These are phyloP conservation scores for Boletus tomentosulus DNA, from an alignment of 768 basidiomycete species.

Conservation along the genomic window DNA sequence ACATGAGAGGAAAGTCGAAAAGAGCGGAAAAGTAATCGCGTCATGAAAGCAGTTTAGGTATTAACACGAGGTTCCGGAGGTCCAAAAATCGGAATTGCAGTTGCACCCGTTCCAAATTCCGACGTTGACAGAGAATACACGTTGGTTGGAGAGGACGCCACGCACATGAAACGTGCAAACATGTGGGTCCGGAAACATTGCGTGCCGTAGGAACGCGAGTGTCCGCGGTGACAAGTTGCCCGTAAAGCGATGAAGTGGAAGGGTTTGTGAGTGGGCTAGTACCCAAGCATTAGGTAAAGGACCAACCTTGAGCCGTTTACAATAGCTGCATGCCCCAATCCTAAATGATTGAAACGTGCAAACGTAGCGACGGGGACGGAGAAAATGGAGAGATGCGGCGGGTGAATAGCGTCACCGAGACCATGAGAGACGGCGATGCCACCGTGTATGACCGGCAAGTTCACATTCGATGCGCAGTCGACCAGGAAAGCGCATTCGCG, in stretches of 20 bases:
- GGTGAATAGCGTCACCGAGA: conserved; percentile 9
- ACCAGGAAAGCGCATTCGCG: not conserved
- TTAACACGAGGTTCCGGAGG: conserved; percentile 29
- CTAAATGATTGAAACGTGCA: conserved; percentile 35
- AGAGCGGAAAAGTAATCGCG: not conserved
- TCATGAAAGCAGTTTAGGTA: conserved; percentile 4
- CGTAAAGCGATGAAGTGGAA: conserved; percentile 11
- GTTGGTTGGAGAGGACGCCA: conserved; percentile 2
- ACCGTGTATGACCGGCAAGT: conserved; percentile 3
- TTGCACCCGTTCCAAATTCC: conserved; percentile 12
- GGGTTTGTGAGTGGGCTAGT: conserved; percentile 18
- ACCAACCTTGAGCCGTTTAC: conserved; percentile 83
- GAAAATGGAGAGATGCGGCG: conserved; percentile 1
- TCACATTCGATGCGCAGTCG: conserved; percentile 1
- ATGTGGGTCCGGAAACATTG: conserved; percentile 16
- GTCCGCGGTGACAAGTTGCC: conserved; percentile 1
- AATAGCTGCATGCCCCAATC: conserved; percentile 79
- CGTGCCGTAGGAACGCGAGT: conserved; percentile 11
- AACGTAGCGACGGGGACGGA: conserved; percentile 7
- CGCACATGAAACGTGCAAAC: conserved; percentile 7
- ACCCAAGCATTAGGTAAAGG: conserved; percentile 2
- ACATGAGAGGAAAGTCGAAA: not conserved
- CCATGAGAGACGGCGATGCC: not conserved
- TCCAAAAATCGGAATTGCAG: conserved; percentile 21
- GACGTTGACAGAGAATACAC: conserved; percentile 2